Conservation (phyloP, 768 basidiomycete genomes). For the Auriscalpium vulgare region DNA sequence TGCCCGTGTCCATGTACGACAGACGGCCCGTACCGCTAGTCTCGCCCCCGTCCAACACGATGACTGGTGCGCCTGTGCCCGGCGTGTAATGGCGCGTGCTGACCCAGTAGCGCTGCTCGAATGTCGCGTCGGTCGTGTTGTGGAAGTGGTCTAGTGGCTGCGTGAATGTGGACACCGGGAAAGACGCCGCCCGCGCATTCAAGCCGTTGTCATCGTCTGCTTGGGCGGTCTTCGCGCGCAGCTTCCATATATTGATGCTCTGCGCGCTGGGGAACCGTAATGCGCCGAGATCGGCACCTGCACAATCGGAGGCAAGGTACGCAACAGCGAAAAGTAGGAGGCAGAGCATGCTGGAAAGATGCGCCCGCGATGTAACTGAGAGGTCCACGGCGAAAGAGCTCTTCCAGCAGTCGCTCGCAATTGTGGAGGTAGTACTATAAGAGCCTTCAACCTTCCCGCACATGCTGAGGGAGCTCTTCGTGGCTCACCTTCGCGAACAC, state of each 20-base stretch:
- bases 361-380: too few species aligned
- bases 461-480: too few species aligned
- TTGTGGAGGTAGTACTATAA: too few species aligned
- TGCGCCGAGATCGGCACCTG: not conserved
- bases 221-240: slow-evolving; percentile 16
- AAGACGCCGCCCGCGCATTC: slow-evolving; percentile 23
- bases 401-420: too few species aligned
- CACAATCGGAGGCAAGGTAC: too few species aligned
- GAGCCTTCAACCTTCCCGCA: too few species aligned
- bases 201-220: not conserved
- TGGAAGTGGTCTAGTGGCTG: slow-evolving; percentile 85
- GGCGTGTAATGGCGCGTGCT: slow-evolving; percentile 74
- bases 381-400: too few species aligned
- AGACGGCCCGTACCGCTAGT: slow-evolving; percentile 69
- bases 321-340: too few species aligned
- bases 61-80: slow-evolving; percentile 69
- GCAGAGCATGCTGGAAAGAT: too few species aligned
- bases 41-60: slow-evolving; percentile 90
- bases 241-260: slow-evolving; percentile 56
- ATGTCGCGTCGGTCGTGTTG: slow-evolving; percentile 47
- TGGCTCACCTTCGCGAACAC: too few species aligned
- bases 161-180: slow-evolving; percentile 60
- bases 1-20: slow-evolving; percentile 44
- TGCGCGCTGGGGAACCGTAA: slow-evolving; percentile 36
- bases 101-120: slow-evolving; percentile 89